Conservation (phyloP, 768 basidiomycete species). For the Tubosaeta brunneosetosa region DNA sequence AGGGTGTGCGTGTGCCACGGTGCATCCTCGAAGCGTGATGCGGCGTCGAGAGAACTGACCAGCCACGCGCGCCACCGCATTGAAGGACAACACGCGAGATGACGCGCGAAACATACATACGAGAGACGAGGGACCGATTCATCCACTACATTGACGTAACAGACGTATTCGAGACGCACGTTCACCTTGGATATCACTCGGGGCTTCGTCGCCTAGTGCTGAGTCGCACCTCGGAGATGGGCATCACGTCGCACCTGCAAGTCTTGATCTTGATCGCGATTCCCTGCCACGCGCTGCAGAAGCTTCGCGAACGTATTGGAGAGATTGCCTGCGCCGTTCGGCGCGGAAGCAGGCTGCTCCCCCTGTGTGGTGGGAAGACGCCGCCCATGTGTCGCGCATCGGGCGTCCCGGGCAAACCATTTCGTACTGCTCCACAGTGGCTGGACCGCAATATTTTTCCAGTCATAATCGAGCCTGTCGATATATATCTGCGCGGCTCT, state of each 20-base stretch:
- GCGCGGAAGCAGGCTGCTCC: conserved; percentile 16
- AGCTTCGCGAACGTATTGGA: conserved; percentile 58
- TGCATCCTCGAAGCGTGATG: no score
- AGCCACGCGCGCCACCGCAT: no score
- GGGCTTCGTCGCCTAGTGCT: neutral
- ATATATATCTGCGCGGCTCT: conserved; percentile 17
- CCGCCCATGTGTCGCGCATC: conserved; percentile 1
- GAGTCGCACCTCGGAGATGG: conserved; percentile 9
- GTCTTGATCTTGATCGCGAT: neutral
- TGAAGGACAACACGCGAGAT: neutral
- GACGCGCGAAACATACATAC: neutral
- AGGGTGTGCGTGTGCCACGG: no score
- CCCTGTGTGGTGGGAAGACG: conserved; percentile 16
- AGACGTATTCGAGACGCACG: conserved; percentile 3
- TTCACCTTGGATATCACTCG: neutral
- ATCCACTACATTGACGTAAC: conserved; percentile 13
- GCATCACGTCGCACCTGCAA: neutral
- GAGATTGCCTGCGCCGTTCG: conserved; percentile 25
- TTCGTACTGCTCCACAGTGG: neutral
- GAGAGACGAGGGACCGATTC: conserved; percentile 1
- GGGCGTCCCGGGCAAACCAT: conserved; percentile 23
- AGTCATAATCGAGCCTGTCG: conserved; percentile 18
- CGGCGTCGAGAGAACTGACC: no score
- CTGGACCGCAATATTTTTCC: conserved; percentile 26
- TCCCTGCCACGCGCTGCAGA: conserved; percentile 11